Conservation (phyloP, 306 rosid genomes). For the Cyclanthera cordifolia region DNA sequence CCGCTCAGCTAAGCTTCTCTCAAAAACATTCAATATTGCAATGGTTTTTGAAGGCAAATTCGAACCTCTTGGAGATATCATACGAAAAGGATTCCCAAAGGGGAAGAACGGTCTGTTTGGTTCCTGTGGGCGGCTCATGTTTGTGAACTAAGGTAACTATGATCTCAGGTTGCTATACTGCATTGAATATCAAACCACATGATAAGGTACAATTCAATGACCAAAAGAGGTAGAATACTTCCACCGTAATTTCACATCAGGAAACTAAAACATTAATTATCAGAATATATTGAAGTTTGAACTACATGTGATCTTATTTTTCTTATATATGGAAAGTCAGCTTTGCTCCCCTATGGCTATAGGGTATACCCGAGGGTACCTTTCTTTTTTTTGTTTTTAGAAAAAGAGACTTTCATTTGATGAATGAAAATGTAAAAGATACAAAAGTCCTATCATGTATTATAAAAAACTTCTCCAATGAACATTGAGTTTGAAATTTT, state of each 20-base stretch:
- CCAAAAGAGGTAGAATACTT: background rate
- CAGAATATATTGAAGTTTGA: background rate
- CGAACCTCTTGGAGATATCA: conserved; percentile 46
- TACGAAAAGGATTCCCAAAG: conserved; percentile 72
- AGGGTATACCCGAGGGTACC: too few relatives aligned
- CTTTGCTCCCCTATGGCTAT: too few relatives aligned
- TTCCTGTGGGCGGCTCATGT: conserved; percentile 55
- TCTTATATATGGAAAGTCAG: too few relatives aligned
- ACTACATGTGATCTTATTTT: background rate
- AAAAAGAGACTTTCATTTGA: too few relatives aligned
- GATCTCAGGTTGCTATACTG: conserved; percentile 18
- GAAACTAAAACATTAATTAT: background rate
- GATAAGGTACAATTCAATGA: background rate
- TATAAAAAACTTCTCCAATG: too few relatives aligned
- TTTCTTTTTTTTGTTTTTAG: too few relatives aligned
- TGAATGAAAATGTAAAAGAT: too few relatives aligned
- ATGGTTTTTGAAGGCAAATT: conserved; percentile 35
- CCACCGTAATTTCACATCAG: background rate
- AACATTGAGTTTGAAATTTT: background rate
- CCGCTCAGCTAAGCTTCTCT: conserved; percentile 50
- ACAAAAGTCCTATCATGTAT: too few relatives aligned
- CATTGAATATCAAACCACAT: conserved; percentile 1
- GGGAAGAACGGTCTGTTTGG: conserved; percentile 54
- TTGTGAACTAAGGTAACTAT: background rate
- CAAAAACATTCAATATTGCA: conserved; percentile 41